Base-by-base conservation (phyloP, 2,329 filamentous ascomycete species). In the Clonostachys rosea region DNA sequence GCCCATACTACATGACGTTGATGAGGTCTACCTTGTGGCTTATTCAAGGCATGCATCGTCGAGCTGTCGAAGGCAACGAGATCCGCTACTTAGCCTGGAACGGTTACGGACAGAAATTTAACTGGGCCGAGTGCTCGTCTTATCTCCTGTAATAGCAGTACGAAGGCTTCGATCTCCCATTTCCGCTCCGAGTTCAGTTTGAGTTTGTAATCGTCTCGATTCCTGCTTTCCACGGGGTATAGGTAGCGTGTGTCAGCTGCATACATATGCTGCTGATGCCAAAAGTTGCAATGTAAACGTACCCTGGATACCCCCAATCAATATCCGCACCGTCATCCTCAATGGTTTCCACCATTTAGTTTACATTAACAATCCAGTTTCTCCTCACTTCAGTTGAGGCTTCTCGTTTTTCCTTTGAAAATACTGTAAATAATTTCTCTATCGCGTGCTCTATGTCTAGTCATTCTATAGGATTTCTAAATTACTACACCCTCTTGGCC, bases 1-100 rank as follows among this genome's bases (percentile, higher is more conserved):
- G 65, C 56, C 89, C 85, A 60, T 88, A 89, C 2, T 78, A 75
- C 86, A 88, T 78, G 56, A 76, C 68, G 54, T 89, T 89, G 59
- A 89, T 70, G 54, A 84, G 84, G 57, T 89, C 83, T 14, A 88
- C 74, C 2, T 73, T 69, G 5, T 68, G 57, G 55, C 71, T 74
- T 56, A 89, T 85, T 47, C 72, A 65, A 1, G 83, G 79, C 0
- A 84, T 68, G 79, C 0, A 84, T 68, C 14, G 76, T 81, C 8
- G 74, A 65, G 4, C 66, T 51, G 0, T 79, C 87, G 60, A 79
- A 89, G 12, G 82, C 84, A 42, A 89, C 76, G 75, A 89, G 79
- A 56, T 89, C 86, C 42, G 69, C 63, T 51, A 77, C 69, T 5
- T 83, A 71, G 2, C 82, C 86, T 0, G 86, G 86, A 0, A 86